Evolutionary conservation across 1,284 basidiomycete genomes (phyloP).

Genomic region (Pyrrhoderma lamaoense): DNA sequence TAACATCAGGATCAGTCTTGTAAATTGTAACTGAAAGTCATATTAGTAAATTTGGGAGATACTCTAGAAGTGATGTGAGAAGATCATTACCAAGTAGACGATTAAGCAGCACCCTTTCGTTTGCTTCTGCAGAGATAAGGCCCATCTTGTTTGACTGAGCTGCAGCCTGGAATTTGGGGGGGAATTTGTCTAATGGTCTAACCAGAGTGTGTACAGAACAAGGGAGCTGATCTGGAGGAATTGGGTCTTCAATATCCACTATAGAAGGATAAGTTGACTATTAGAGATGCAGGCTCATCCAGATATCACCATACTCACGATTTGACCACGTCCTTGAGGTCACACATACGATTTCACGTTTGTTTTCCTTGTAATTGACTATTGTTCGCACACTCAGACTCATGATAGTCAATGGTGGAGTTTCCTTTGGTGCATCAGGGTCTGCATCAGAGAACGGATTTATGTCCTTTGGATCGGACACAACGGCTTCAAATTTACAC

Average conservation of each 20-base stretch:
- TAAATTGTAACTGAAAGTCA: constrained; percentile 60
- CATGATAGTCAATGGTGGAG: constrained; percentile 87
- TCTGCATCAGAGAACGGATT: constrained; percentile 78
- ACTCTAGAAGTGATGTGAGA: neutral
- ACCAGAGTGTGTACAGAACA: constrained; percentile 86
- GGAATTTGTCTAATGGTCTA: constrained; percentile 89
- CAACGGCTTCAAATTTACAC: constrained; percentile 91
- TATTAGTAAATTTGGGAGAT: neutral
- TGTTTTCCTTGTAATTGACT: constrained; percentile 92
- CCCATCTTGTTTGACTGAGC: constrained; percentile 61
- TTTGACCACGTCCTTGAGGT: constrained; percentile 86
- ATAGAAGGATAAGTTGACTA: neutral
- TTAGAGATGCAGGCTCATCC: neutral
- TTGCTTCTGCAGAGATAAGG: constrained; percentile 69
- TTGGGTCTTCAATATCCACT: constrained; percentile 87
- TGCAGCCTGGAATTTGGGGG: constrained; percentile 72
- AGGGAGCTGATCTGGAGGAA: constrained; percentile 79
- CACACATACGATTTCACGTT: constrained; percentile 85
- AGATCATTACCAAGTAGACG: constrained; percentile 61
- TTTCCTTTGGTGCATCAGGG: constrained; percentile 65
- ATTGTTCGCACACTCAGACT: constrained; percentile 87
- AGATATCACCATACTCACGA: constrained; percentile 41
- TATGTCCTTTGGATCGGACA: constrained; percentile 83
- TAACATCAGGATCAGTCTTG: constrained; percentile 89
- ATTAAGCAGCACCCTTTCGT: constrained; percentile 84